Conservation (phyloP, 78 protist species). For the Acrasis kona region DNA sequence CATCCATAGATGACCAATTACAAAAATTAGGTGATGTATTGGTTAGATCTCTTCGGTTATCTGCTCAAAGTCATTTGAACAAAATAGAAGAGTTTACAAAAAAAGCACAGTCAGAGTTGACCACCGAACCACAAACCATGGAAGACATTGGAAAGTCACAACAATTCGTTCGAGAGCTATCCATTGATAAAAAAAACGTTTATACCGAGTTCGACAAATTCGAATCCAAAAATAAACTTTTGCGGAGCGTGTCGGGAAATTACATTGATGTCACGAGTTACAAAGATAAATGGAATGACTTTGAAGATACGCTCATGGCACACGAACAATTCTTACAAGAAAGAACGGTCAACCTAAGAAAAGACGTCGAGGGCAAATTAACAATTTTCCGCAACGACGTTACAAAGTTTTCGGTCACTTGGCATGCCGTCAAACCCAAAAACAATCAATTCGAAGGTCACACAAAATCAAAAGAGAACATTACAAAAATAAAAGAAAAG, state of each 20-base stretch:
- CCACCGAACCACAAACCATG: constrained; percentile 3
- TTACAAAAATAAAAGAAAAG: constrained; percentile 14
- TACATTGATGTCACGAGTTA: neutral
- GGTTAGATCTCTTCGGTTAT: constrained; percentile 1
- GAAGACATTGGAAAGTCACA: constrained; percentile 45
- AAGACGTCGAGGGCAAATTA: too few species aligned
- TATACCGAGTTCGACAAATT: neutral
- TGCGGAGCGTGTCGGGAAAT: constrained; percentile 10
- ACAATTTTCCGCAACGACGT: neutral
- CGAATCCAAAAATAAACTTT: constrained; percentile 8
- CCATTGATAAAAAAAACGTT: neutral
- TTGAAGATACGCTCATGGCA: neutral
- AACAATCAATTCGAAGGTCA: neutral
- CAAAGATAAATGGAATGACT: neutral
- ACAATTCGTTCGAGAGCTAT: neutral
- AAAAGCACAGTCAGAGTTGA: constrained; percentile 10
- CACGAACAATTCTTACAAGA: constrained; percentile 22
- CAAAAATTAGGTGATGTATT: constrained; percentile 27
- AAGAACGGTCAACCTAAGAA: constrained; percentile 15
- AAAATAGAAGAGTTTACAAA: constrained; percentile 14
- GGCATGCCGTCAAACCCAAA: constrained; percentile 37
- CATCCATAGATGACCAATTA: constrained; percentile 32
- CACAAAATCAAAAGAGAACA: neutral
- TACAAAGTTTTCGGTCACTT: constrained; percentile 13
- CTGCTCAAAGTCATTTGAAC: neutral